These are phyloP conservation scores for Thelonectria olida DNA, from an alignment of 2,329 filamentous ascomycete genomes.

Conservation along the genomic window DNA sequence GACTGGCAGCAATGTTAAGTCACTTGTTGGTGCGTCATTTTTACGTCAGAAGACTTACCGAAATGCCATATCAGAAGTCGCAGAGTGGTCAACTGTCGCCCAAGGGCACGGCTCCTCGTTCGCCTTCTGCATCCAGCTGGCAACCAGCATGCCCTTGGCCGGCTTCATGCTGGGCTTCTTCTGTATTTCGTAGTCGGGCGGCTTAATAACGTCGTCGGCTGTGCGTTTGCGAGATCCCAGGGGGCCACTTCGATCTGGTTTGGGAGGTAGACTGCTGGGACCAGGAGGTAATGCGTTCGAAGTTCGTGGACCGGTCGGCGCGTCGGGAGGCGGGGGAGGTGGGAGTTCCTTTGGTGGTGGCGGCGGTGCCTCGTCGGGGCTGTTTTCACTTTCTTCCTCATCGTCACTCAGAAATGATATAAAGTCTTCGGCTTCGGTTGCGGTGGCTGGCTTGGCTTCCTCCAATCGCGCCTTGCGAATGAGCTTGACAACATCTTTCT, in stretches of 20 bases:
- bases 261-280: neutral
- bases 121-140: slow-evolving; percentile 59
- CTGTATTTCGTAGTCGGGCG: slow-evolving; percentile 60
- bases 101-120: slow-evolving; percentile 68
- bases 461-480: slow-evolving; percentile 89
- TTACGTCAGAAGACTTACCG: slow-evolving; percentile 56
- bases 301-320: slow-evolving; percentile 32
- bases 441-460: slow-evolving; percentile 56
- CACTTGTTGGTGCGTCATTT: neutral
- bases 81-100: slow-evolving; percentile 64
- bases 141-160: slow-evolving; percentile 58
- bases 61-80: slow-evolving; percentile 60
- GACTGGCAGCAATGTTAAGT: slow-evolving; percentile 52
- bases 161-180: slow-evolving; percentile 62
- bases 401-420: slow-evolving; percentile 81
- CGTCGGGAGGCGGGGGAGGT: slow-evolving; percentile 33
- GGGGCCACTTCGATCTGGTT: slow-evolving; percentile 49
- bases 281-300: slow-evolving; percentile 30
- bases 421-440: slow-evolving; percentile 79
- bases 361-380: slow-evolving; percentile 26
- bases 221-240: slow-evolving; percentile 79
- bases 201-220: slow-evolving; percentile 72
- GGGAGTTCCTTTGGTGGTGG: slow-evolving; percentile 28
- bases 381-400: slow-evolving; percentile 49
- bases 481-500: slow-evolving; percentile 86